Evolutionary conservation across 257 asterid genomes (phyloP), one percentile per base, ranked within the genome.

Genomic region (Nicotiana knightiana): DNA sequence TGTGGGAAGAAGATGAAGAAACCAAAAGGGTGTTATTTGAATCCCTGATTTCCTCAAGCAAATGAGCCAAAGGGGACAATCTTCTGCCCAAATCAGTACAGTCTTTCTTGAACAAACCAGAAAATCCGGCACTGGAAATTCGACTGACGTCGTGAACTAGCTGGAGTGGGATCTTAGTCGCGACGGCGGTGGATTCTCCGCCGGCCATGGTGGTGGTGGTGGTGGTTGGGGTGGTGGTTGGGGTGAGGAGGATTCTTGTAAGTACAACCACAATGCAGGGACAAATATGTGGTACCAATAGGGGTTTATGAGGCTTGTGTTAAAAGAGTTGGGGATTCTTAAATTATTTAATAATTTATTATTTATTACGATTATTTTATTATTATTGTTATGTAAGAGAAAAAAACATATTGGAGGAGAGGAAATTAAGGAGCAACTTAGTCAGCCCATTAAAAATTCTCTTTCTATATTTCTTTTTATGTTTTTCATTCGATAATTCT

Each of bases 11-110:
- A 64, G 89, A 87, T 62, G 90, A 88, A 55, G 88, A 77, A 32
- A 84, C 85, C 86, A 86, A 30, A 48, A 63, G 84, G 37, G 81
- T 87, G 11, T 87, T 87, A 2, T 9, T 43, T 43, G 77, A 76
- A 81, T 92, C 98, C 84, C 90, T 89, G 73, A 95, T 93, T 82
- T 95, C 99, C 64, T 93, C 97, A 46, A 91, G 90, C 83, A 93
- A 87, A 90, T 95, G 93, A 32, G 92, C 91, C 84, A 95, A 87
- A 71, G 93, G 96, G 3, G 97, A 89, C 51, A 92, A 84, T 76
- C 96, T 90, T 43, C 99, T 92, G n/a, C 89, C 91, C 85, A 95
- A 88, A 85, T 91, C 97, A 24, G 93, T 88, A 78, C 95, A 93
- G 84, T 95, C 99, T 84, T 88, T 92, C 91, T 88, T 92, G 89